Evolutionary conservation across 116 monocot species (phyloP).

Genomic region (Papilionanthe hybrid): DNA sequence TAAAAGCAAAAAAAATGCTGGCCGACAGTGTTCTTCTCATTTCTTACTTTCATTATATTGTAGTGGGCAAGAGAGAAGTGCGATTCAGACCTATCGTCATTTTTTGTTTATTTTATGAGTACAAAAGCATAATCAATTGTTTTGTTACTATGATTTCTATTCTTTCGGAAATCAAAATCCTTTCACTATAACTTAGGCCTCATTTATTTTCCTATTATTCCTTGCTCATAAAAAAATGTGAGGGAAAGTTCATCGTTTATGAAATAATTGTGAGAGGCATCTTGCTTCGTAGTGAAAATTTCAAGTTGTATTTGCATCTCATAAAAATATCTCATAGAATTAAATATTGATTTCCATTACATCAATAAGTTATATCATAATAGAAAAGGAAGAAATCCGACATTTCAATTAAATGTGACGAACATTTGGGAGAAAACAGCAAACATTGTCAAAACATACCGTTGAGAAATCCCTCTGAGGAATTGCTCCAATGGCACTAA

Average conservation of each 20-base stretch:
- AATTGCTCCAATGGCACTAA: slow-evolving; percentile 46
- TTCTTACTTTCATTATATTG: not conserved
- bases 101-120: not conserved
- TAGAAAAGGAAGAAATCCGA: not conserved
- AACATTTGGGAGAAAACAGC: not conserved
- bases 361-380: not conserved
- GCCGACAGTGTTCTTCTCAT: not conserved
- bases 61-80: not conserved
- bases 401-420: not conserved
- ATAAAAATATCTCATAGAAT: slow-evolving; percentile 1
- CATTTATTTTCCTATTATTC: not conserved
- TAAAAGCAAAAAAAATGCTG: too few relatives aligned
- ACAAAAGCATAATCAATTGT: not conserved
- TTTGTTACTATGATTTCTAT: not conserved
- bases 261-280: not conserved
- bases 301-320: not conserved
- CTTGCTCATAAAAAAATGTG: not conserved
- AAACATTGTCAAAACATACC: not conserved
- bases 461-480: slow-evolving; percentile 31
- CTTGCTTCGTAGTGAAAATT: not conserved
- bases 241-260: too few relatives aligned
- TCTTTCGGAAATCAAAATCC: not conserved
- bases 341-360: not conserved
- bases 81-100: too few relatives aligned
- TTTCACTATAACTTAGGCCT: not conserved